Evolutionary conservation across 2,329 filamentous ascomycete species (phyloP).

Genomic region (Epichloe brachyelytri): DNA sequence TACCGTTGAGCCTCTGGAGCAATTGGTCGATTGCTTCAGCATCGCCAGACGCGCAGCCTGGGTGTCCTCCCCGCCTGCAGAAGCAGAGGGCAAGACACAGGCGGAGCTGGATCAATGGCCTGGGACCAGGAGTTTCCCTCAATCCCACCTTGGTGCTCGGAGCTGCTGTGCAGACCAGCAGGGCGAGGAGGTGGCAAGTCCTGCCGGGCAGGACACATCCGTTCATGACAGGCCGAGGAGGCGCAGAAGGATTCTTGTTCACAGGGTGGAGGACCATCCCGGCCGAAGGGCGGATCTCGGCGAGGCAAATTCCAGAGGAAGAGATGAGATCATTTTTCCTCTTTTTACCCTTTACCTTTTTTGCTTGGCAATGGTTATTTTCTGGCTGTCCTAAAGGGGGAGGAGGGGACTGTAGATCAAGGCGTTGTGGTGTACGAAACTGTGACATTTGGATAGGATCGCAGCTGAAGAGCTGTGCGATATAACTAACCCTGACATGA

Average conservation of each 20-base stretch:
- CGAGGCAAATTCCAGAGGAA: slow-evolving; percentile 66
- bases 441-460: not conserved
- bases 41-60: slow-evolving; percentile 69
- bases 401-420: not conserved
- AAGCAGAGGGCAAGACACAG: slow-evolving; percentile 28
- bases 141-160: slow-evolving; percentile 78
- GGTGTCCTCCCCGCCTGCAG: slow-evolving; percentile 38
- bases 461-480: not conserved
- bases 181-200: slow-evolving; percentile 77
- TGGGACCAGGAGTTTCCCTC: slow-evolving; percentile 64
- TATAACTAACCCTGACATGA: not conserved
- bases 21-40: slow-evolving; percentile 73
- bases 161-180: slow-evolving; percentile 66
- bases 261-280: slow-evolving; percentile 73
- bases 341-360: not conserved
- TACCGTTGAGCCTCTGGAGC: slow-evolving; percentile 63
- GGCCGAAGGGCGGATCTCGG: slow-evolving; percentile 65
- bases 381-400: not conserved
- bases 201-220: slow-evolving; percentile 86
- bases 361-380: not conserved
- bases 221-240: slow-evolving; percentile 78
- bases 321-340: slow-evolving; percentile 19
- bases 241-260: slow-evolving; percentile 82
- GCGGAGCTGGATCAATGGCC: slow-evolving; percentile 42
- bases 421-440: not conserved